Evolutionary conservation across 345 rosid genomes (phyloP), one percentile per base, ranked within the genome.

Genomic region (Eutrema japonicum): DNA sequence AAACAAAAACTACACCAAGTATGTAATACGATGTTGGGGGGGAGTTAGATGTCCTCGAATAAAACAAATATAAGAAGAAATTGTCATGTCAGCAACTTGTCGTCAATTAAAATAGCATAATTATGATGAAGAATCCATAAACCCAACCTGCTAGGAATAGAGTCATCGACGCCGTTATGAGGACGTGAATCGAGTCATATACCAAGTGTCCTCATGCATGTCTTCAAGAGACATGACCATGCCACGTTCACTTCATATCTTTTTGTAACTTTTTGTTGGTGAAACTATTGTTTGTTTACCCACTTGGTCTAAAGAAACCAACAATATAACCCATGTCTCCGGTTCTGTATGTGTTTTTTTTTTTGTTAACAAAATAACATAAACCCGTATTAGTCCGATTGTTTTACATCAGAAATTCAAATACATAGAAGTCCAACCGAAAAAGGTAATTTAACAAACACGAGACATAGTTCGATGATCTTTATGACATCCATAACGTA

Each of bases 171-270:
- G 67, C 66, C 61, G 78, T 66, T 36, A 7, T 14, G 65, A 54
- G 45, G 80, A 71, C 80, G 1, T 18, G 78, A 66, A 40, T 66
- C 26, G 26, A 22, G 26, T 22, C 26, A 22, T 22, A 71, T n/a
- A 35, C 66, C 72, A 77, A 77, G 67, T 77, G 80, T 77, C 80
- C 14, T 43, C 62, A 5, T 65, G 80, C 80, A 71, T 77, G 80
- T 57, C 72, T 71, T 64, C 72, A 3, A 32, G 49, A 71, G 62
- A 77, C 56, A 35, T 33, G 40, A 6, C 63, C 11, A 41, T 37
- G 80, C 68, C 80, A 77, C 80, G 76, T 77, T 77, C 72, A 47
- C 76, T 71, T 71, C 68, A 50, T 57, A 51, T 58, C 63, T 40
- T 54, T 10, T 68, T 13, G 46, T 30, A 37, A 48, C 14, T 6